These are phyloP conservation scores for Fusarium pseudoanthophilum DNA, from an alignment of 2,329 filamentous ascomycete genomes.

Conservation along the genomic window DNA sequence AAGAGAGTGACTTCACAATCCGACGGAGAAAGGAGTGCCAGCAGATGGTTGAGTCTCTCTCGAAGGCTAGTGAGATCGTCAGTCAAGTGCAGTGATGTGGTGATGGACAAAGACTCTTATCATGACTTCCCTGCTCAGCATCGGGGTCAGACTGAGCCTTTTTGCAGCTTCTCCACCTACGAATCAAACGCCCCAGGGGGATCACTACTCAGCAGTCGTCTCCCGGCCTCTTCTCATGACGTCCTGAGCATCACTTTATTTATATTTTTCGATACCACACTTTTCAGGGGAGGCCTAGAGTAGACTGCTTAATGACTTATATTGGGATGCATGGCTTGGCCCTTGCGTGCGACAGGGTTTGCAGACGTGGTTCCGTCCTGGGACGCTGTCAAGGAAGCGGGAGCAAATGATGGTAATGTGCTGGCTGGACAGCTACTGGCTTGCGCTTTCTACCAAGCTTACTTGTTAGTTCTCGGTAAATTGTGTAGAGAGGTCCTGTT, in stretches of 20 bases:
- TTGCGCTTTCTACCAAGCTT: constrained; percentile 22
- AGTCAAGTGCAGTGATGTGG: constrained; percentile 73
- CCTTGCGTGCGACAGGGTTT: constrained; percentile 7
- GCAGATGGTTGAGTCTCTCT: constrained; percentile 96
- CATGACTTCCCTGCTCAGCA: constrained; percentile 25
- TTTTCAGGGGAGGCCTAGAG: constrained; percentile 47
- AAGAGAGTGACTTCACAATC: constrained; percentile 97
- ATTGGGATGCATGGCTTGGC: constrained; percentile 32
- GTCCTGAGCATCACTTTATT: constrained; percentile 37
- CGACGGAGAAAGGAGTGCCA: constrained; percentile 96
- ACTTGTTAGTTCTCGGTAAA: constrained; percentile 4
- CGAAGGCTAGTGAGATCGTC: constrained; percentile 94
- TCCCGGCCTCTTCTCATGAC: constrained; percentile 20
- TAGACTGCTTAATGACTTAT: constrained; percentile 50
- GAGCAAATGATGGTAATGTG: constrained; percentile 24
- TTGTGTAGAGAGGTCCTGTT: constrained; percentile 29
- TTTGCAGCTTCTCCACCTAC: constrained; percentile 20
- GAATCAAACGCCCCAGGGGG: constrained; percentile 9
- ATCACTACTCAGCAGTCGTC: constrained; percentile 19
- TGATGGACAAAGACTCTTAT: constrained; percentile 16
- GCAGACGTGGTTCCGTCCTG: constrained; percentile 11
- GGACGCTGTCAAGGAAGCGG: constrained; percentile 20
- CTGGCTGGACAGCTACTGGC: constrained; percentile 13
- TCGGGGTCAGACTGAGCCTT: constrained; percentile 19
- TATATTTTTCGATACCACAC: constrained; percentile 53